A percentile compares a stretch with the other conserved stretches of the same genome.
Conservation (phyloP, 352 stramenopile genomes). For the Blastocystis hominis region DNA sequence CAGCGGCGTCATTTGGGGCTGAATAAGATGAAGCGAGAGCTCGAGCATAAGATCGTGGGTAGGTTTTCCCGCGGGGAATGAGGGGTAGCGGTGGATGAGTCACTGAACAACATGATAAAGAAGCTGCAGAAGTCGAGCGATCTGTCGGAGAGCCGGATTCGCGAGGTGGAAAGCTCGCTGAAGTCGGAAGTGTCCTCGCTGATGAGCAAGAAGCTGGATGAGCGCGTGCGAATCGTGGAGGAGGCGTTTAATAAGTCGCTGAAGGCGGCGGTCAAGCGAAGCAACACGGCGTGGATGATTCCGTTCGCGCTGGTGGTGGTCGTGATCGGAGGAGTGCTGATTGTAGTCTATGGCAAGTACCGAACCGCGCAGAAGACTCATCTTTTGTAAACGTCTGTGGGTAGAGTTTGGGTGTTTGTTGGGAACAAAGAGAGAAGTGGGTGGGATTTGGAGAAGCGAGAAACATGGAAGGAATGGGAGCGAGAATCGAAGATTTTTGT, state of each 20-base stretch:
- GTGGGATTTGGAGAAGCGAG: not conserved
- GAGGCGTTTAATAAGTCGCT: not conserved
- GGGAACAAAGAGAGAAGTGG: not conserved
- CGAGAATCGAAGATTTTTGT: not conserved
- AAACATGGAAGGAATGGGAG: not conserved
- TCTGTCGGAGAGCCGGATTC: slow-evolving; percentile 62
- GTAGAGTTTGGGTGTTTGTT: not conserved
- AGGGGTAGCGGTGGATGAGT: slow-evolving; percentile 63
- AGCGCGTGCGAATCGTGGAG: not conserved
- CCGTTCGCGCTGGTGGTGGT: slow-evolving; percentile 11
- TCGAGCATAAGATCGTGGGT: slow-evolving; percentile 67
- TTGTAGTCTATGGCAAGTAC: slow-evolving; percentile 35
- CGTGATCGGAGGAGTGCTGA: slow-evolving; percentile 3
- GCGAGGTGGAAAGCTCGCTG: slow-evolving; percentile 60
- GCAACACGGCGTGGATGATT: slow-evolving; percentile 24
- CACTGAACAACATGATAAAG: slow-evolving; percentile 71
- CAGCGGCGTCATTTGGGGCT: slow-evolving; percentile 25
- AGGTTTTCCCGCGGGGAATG: slow-evolving; percentile 63
- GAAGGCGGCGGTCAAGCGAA: slow-evolving; percentile 12
- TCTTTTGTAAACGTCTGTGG: slow-evolving; percentile 16
- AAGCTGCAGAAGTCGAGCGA: slow-evolving; percentile 68
- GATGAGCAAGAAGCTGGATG: slow-evolving; percentile 14
- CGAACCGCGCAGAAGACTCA: slow-evolving; percentile 16
- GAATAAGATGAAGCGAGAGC: slow-evolving; percentile 62
- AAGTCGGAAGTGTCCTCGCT: slow-evolving; percentile 46